Base-by-base conservation (phyloP, 768 basidiomycete genomes). In the Lepiota subincarnata region DNA sequence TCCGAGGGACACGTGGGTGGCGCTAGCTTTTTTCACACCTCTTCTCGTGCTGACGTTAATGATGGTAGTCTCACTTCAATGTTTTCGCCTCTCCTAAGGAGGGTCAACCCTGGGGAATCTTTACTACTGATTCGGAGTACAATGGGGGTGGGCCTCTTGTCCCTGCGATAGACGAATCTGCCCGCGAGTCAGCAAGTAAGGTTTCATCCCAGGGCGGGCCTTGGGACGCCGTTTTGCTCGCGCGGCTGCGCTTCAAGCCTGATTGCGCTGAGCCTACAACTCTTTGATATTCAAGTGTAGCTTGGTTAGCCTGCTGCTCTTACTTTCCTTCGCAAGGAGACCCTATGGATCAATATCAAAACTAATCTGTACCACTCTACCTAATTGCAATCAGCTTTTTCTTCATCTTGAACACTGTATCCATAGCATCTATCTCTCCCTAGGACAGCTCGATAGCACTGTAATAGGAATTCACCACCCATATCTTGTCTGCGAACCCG, bases 241-340 rank as follows among this genome's bases (percentile, higher is more conserved):
- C 86, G 10, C 72, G 82, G 10, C 65, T 90, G 47, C 72, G 84
- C 26, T 89, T 89, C 70, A 83, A 80, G 55, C 76, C 80, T 1
- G 87, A 88, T 56, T 68, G 69, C 24, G 55, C 69, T 3, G 80
- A 80, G 40, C 84, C 87, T 1, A 88, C 82, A 22, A 44, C 50
- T 3, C 53, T 54, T n/a, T 54, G 39, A 53, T 3, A 13, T 47
- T 47, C 11, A n/a, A 31, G 31, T 8, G 10, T 13, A 6, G 19
- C 3, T 12, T 34, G 31, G 28, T 11, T 47, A 7, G 12, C 14
- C 16, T 34, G 20, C 31, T 20, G 7, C 31, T 16, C n/a, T 19
- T 46, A n/a, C 6, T 31, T 31, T 46, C 14, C 24, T 31, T 8
- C 2, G 35, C 45, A 34, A 13, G n/a, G 16, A 47, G 35, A 5